Percentiles rank a stretch among this genome's conserved stretches.
Conservation (phyloP, 1,284 basidiomycete genomes). For the Puccinia hordei region DNA sequence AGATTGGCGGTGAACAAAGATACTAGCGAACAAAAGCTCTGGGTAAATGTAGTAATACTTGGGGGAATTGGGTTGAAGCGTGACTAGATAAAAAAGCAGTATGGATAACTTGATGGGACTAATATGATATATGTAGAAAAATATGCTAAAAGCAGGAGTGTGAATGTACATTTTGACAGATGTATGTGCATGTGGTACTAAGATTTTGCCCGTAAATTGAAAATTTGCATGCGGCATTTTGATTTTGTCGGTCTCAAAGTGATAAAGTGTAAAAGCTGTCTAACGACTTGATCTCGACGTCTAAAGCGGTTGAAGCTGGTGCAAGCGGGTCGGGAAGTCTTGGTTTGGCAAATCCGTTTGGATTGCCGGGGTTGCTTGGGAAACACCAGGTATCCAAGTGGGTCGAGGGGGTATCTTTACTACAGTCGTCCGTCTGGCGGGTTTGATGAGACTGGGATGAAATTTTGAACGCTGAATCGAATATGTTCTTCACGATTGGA, state of each 20-base stretch:
- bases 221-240: slow-evolving; percentile 8
- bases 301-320: not conserved
- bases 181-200: slow-evolving; percentile 24
- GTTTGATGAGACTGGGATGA: slow-evolving; percentile 19
- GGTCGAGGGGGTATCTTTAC: not conserved
- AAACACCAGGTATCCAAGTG: slow-evolving; percentile 39
- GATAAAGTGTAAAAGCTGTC: slow-evolving; percentile 21
- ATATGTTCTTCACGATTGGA: slow-evolving; percentile 26
- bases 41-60: not conserved
- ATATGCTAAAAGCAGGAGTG: not conserved
- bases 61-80: not conserved
- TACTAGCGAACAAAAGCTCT: slow-evolving; percentile 2
- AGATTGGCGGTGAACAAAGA: not conserved
- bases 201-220: slow-evolving; percentile 11
- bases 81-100: not conserved
- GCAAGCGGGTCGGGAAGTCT: not conserved
- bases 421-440: slow-evolving; percentile 25
- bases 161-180: slow-evolving; percentile 33
- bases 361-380: slow-evolving; percentile 9
- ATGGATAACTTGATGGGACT: slow-evolving; percentile 12
- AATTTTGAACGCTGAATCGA: slow-evolving; percentile 2
- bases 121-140: not conserved
- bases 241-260: not conserved
- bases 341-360: not conserved
- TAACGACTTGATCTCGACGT: slow-evolving; percentile 13